A percentile compares a stretch with the other conserved stretches of the same genome.
Evolutionary conservation across 1,284 basidiomycete genomes (phyloP).

Genomic region (Gymnopus androsaceus): DNA sequence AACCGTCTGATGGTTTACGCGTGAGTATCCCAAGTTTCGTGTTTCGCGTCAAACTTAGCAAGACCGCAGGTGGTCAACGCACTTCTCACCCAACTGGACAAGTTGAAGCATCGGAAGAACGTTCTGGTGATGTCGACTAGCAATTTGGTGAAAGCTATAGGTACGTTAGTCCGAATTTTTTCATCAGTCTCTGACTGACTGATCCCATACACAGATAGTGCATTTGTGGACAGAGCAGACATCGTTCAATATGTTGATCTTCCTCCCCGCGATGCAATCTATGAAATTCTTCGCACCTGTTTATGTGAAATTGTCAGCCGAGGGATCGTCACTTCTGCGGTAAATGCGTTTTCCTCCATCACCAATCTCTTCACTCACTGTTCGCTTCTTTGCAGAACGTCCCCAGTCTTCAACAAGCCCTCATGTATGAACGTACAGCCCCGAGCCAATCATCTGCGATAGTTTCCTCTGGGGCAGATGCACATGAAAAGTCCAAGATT

Average conservation of each 20-base stretch:
- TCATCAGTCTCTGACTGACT: not conserved
- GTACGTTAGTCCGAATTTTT: constrained; percentile 49
- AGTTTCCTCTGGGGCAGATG: constrained; percentile 26
- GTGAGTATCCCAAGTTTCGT: constrained; percentile 44
- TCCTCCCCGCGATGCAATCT: constrained; percentile 88
- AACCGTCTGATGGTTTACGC: constrained; percentile 93
- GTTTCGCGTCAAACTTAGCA: not conserved
- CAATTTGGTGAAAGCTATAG: constrained; percentile 93
- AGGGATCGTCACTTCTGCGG: constrained; percentile 66
- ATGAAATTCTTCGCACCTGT: constrained; percentile 89
- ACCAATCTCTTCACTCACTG: constrained; percentile 3
- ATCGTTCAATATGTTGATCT: constrained; percentile 94
- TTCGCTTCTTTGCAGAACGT: constrained; percentile 46
- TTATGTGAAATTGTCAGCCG: constrained; percentile 78
- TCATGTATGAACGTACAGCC: constrained; percentile 53
- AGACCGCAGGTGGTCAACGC: constrained; percentile 89
- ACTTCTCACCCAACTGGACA: constrained; percentile 94
- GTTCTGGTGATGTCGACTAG: constrained; percentile 96
- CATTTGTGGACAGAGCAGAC: constrained; percentile 96
- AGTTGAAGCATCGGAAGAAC: constrained; percentile 90
- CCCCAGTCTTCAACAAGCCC: constrained; percentile 61
- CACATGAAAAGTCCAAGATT: constrained; percentile 49
- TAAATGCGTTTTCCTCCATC: constrained; percentile 41
- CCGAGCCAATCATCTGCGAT: constrained; percentile 15
- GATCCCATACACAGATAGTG: constrained; percentile 65